Conservation (phyloP, 768 basidiomycete species). For the Kwoniella sp. region DNA sequence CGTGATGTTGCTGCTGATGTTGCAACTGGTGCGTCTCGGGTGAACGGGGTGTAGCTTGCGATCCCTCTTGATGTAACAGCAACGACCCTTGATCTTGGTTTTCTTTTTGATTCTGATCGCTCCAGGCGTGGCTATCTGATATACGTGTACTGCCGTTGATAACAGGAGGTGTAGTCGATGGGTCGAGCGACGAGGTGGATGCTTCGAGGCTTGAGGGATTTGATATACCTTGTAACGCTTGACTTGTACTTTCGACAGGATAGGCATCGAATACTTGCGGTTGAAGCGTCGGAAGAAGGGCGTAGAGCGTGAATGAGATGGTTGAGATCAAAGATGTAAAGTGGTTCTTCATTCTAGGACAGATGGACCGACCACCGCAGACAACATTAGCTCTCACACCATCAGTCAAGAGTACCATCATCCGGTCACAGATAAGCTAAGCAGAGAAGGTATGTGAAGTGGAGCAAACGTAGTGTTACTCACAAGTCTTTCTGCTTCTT, state of each 20-base stretch:
- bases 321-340: constrained; percentile 52
- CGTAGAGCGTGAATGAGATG: constrained; percentile 55
- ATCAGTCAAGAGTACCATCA: too few relatives aligned
- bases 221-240: constrained; percentile 39
- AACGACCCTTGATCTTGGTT: too few relatives aligned
- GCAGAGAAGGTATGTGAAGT: too few relatives aligned
- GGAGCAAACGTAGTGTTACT: too few relatives aligned
- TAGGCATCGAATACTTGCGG: constrained; percentile 43
- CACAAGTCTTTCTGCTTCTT: constrained; percentile 38
- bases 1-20: not conserved
- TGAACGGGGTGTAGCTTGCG: not conserved
- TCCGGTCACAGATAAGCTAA: too few relatives aligned
- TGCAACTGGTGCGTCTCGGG: not conserved
- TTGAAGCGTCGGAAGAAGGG: constrained; percentile 50
- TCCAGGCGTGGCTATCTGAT: not conserved
- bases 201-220: constrained; percentile 2
- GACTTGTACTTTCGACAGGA: constrained; percentile 45
- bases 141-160: not conserved
- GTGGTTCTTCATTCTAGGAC: constrained; percentile 42
- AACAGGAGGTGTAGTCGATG: not conserved
- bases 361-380: not conserved
- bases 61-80: not conserved
- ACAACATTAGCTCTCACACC: not conserved
- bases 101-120: too few relatives aligned
- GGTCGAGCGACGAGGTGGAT: not conserved